Base-by-base conservation (phyloP, 2,329 filamentous ascomycete genomes). In the Fusarium multiceps region DNA sequence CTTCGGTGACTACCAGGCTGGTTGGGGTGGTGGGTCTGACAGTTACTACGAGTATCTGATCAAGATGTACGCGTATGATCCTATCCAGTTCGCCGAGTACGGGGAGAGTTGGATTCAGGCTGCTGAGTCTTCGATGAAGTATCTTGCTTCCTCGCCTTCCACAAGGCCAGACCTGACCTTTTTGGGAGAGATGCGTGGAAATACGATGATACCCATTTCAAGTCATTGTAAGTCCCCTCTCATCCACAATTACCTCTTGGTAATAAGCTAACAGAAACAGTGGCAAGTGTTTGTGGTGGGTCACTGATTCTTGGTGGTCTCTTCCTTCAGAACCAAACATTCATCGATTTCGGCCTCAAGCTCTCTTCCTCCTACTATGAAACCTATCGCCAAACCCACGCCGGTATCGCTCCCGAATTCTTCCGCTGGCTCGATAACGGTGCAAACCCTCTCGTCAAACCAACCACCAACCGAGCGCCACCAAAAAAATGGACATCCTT, bases 21-120 rank as follows among this genome's bases (percentile, higher is more conserved):
- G 69, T 0, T 72, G 69, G 69, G 69, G 69, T 1, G 69, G 66
- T 12, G 69, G 69, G 2, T 72, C 69, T 0, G 69, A 72, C 23
- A 72, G 69, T 2, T 72, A 72, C 34, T 72, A 72, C 13, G 69
- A 72, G 28, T 72, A 72, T 12, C 66, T 72, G 4, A 69, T 72
- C 46, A 72, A 72, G 59, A 72, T 72, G 69, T 72, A 70, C n/a
- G 63, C 59, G 0, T 72, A 72, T 3, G 70, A 72, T 12, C 61
- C 69, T 2, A 45, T 69, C 1, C 32, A 47, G 0, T 72, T 72
- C 43, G 46, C 14, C 0, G 66, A 63, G 7, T 63, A 63, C 20
- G 48, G 58, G 0, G 34, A 63, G 2, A 49, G 42, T 7, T 63
- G 60, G 60, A 40, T 63, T 0, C 7, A 48, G 23, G 60, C 60